A percentile compares a stretch with the other conserved stretches of the same genome.
These are phyloP conservation scores for Pisolithus orientalis DNA, from an alignment of 768 basidiomycete genomes.

Conservation along the genomic window DNA sequence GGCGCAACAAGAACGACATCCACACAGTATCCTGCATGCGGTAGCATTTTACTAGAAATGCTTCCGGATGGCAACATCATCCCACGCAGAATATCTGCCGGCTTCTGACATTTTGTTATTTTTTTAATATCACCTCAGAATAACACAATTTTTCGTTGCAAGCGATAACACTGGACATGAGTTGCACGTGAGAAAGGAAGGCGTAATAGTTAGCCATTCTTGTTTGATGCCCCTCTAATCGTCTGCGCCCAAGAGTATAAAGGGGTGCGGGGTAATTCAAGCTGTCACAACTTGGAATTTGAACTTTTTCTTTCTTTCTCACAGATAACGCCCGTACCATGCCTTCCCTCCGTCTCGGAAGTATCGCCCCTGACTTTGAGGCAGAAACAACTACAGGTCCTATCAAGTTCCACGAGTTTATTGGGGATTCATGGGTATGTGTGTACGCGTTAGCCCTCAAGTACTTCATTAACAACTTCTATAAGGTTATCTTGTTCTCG, in stretches of 20 bases:
- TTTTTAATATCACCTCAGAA: not conserved
- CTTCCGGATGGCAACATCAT: constrained; percentile 10
- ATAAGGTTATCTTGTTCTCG: constrained; percentile 82
- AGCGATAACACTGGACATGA: not conserved
- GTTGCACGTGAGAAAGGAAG: constrained; percentile 54
- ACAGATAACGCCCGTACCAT: constrained; percentile 14
- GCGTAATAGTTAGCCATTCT: constrained; percentile 42
- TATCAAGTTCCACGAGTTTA: constrained; percentile 93
- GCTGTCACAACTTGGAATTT: not conserved
- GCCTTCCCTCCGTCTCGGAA: constrained; percentile 72
- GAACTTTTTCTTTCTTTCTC: not conserved
- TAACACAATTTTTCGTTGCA: not conserved
- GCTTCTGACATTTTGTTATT: not conserved
- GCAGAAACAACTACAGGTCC: constrained; percentile 82
- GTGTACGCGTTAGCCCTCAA: not conserved
- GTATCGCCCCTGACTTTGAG: constrained; percentile 85
- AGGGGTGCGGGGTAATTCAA: too few relatives aligned
- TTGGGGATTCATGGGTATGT: constrained; percentile 80
- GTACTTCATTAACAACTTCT: not conserved
- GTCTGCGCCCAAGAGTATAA: constrained; percentile 10
- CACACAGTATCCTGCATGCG: constrained; percentile 86
- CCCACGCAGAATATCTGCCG: not conserved
- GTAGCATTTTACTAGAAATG: constrained; percentile 77
- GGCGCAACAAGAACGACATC: constrained; percentile 81
- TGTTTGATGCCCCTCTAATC: constrained; percentile 2